Conservation (phyloP, 257 asterid genomes). For the Ilex aquifolium region DNA sequence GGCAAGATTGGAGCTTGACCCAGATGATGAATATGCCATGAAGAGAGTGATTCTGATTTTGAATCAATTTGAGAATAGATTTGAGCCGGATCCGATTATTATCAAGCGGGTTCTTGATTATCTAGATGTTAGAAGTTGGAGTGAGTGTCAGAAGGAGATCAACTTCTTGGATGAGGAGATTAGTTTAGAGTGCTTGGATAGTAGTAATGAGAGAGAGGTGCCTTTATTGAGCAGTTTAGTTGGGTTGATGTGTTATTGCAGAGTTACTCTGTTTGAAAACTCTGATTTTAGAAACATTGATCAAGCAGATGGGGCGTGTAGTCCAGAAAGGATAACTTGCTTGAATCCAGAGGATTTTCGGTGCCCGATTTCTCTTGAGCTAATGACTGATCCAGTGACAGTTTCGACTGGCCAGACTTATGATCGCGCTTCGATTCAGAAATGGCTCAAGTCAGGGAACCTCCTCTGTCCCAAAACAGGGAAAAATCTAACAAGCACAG, state of each 20-base stretch:
- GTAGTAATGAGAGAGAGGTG: background rate
- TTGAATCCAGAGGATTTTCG: slow-evolving; percentile 1
- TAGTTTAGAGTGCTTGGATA: background rate
- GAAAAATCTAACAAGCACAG: background rate
- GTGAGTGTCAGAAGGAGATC: background rate
- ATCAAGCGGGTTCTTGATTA: background rate
- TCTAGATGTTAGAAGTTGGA: background rate
- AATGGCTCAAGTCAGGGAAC: slow-evolving; percentile 2
- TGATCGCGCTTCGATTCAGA: slow-evolving; percentile 1
- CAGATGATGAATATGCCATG: background rate
- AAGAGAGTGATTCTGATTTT: background rate
- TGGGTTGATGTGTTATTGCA: background rate
- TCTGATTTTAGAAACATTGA: background rate
- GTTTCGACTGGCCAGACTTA: background rate
- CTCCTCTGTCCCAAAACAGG: slow-evolving; percentile 5
- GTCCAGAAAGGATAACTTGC: background rate
- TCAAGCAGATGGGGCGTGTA: background rate
- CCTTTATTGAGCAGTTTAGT: slow-evolving; percentile 3
- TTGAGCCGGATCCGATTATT: background rate
- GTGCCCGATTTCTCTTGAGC: slow-evolving; percentile 1
- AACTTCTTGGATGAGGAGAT: background rate
- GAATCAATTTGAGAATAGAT: background rate
- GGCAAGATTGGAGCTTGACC: background rate
- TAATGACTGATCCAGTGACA: slow-evolving; percentile 3
- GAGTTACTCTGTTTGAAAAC: background rate